Evolutionary conservation across 495 filamentous ascomycete species (phyloP), one percentile per base, ranked within the genome.

Genomic region (Monascus purpureus): DNA sequence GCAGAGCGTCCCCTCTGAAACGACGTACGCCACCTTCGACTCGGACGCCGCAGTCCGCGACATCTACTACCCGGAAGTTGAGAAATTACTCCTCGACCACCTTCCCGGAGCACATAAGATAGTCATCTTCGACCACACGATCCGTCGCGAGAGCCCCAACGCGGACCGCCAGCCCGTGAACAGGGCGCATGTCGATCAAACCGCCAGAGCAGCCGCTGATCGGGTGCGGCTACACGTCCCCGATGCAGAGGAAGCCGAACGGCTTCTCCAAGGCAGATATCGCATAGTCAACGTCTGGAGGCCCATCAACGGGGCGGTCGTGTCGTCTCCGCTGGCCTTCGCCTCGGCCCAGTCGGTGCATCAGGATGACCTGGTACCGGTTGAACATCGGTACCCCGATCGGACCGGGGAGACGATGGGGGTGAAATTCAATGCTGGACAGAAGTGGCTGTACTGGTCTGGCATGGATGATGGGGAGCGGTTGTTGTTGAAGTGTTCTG

Each of bases 281-380:
- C 70, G 83, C 28, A 82, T 94, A 40, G 67, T 94, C 41, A 94
- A 93, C 46, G 78, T 94, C 8, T 94, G 85, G 85, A 65, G 82
- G 0, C 77, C 84, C 0, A 53, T 93, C 8, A 82, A 78, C 43
- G 66, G 65, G n/a, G 73, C 80, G 0, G 73, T 94, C 0, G 71
- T 77, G 40, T 60, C 71, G 0, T 64, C 55, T 26, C 85, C 85
- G 15, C 57, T 93, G 1, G 84, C 68, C 0, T 77, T 84, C 40
- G 82, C 80, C 0, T 70, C 73, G 18, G 73, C 70, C 18, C 36
- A 63, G 0, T 67, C 70, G 0, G 63, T 86, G 0, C 42, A 52
- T 0, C 67, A 78, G 32, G 60, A 59, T 3, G 82, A 87, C 46
- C 49, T 93, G 1, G 67, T 86, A 1, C 57, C 67, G 4, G 63